These are phyloP conservation scores for Alternaria incomplexa DNA, from an alignment of 2,329 filamentous ascomycete species.

Conservation along the genomic window DNA sequence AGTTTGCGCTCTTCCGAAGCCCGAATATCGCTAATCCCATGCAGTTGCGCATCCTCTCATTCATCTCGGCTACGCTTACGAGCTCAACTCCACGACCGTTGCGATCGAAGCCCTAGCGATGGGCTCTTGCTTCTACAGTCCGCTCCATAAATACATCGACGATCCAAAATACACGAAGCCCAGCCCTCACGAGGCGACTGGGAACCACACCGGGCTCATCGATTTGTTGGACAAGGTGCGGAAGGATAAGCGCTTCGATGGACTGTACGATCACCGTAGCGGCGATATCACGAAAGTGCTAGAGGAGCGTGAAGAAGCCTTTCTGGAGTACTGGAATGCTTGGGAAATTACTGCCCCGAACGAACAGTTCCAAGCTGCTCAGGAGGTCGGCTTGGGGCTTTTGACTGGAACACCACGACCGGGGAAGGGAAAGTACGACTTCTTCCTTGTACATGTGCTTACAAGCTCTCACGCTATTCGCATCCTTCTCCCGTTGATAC, in stretches of 20 bases:
- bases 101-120: conserved; percentile 87
- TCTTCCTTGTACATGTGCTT: conserved; percentile 81
- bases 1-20: conserved; percentile 43
- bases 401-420: conserved; percentile 59
- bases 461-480: conserved; percentile 83
- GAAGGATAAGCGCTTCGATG: conserved; percentile 72
- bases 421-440: conserved; percentile 68
- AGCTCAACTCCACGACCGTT: conserved; percentile 82
- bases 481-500: conserved; percentile 80
- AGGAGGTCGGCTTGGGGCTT: conserved; percentile 64
- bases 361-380: conserved; percentile 76
- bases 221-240: conserved; percentile 75
- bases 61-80: conserved; percentile 91
- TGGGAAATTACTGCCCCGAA: conserved; percentile 73
- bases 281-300: conserved; percentile 74
- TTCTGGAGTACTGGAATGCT: conserved; percentile 90
- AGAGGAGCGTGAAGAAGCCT: conserved; percentile 68
- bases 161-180: conserved; percentile 72
- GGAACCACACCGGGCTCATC: conserved; percentile 64
- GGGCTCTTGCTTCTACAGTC: conserved; percentile 64
- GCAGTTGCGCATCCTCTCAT: conserved; percentile 90
- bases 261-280: conserved; percentile 65
- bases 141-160: conserved; percentile 69
- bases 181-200: conserved; percentile 55
- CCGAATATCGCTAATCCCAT: conserved; percentile 10